phyloP scores from a whole-genome alignment of 257 asterid genomes.

The Solanum chmielewskii region DNA sequence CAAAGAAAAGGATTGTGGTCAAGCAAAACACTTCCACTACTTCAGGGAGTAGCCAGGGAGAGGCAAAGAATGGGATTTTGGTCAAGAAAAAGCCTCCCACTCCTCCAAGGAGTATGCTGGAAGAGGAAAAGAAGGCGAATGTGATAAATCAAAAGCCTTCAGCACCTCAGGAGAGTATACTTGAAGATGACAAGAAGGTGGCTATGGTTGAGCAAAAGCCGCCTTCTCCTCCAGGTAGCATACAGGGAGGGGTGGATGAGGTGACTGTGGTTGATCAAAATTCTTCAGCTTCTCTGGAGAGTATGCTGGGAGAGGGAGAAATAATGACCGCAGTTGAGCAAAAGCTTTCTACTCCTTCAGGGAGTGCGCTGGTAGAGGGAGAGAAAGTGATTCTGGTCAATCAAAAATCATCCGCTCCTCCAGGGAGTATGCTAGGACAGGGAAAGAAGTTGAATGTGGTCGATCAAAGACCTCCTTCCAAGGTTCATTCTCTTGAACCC shows the following conservation, averaged over 20 bases:
- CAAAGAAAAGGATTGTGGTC: slow-evolving; percentile 13
- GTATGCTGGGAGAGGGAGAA: background rate
- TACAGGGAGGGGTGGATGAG: background rate
- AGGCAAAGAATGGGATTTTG: slow-evolving; percentile 17
- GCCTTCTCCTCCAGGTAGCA: background rate
- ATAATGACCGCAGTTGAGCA: background rate
- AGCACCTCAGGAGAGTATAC: background rate
- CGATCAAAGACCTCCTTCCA: slow-evolving; percentile 7
- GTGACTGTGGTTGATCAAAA: background rate
- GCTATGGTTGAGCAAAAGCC: slow-evolving; percentile 3
- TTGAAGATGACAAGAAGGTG: background rate
- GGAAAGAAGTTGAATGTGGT: background rate
- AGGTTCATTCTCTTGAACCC: slow-evolving; percentile 23
- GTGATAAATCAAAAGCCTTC: slow-evolving; percentile 3
- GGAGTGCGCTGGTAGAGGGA: background rate
- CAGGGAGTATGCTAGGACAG: background rate
- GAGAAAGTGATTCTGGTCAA: background rate
- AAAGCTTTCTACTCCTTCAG: background rate
- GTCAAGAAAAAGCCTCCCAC: background rate
- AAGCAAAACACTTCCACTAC: background rate
- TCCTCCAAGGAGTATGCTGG: background rate
- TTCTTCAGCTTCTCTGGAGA: background rate
- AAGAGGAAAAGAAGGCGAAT: background rate
- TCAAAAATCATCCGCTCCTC: background rate
- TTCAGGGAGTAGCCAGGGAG: slow-evolving; percentile 14